A percentile compares a stretch with the other conserved stretches of the same genome.
phyloP scores from a whole-genome alignment of 208 protist species.

The Trypanosoma scelopori region DNA sequence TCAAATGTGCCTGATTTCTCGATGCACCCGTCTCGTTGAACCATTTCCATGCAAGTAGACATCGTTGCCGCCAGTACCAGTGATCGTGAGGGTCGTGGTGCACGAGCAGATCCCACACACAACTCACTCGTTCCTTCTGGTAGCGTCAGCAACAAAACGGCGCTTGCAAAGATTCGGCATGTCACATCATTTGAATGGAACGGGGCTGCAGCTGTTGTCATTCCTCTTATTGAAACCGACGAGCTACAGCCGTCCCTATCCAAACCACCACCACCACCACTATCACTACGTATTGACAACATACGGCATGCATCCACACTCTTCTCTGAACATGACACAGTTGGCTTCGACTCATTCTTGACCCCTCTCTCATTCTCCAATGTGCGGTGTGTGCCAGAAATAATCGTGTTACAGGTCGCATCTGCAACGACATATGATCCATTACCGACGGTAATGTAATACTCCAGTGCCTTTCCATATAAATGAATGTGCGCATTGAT shows the following conservation, averaged over 20 bases:
- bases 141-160: conserved; percentile 18
- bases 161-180: conserved; percentile 13
- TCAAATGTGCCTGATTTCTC: conserved; percentile 30
- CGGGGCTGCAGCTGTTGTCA: too few relatives aligned
- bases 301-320: neutral
- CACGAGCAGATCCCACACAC: neutral
- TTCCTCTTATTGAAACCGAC: too few relatives aligned
- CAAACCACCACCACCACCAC: neutral
- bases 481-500: conserved; percentile 57
- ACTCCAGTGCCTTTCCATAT: conserved; percentile 47
- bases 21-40: conserved; percentile 5
- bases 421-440: conserved; percentile 70
- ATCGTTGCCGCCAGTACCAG: conserved; percentile 17
- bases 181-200: neutral
- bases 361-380: neutral
- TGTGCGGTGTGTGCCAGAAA: neutral
- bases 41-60: conserved; percentile 14
- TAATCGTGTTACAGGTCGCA: conserved; percentile 31
- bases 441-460: conserved; percentile 57
- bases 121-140: conserved; percentile 4
- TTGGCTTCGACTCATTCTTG: neutral
- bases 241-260: neutral
- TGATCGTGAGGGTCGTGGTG: conserved; percentile 11
- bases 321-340: neutral
- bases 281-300: neutral